Evolutionary conservation across 805 yeast species (phyloP).

Genomic region (Maudiozyma saulgeensis): DNA sequence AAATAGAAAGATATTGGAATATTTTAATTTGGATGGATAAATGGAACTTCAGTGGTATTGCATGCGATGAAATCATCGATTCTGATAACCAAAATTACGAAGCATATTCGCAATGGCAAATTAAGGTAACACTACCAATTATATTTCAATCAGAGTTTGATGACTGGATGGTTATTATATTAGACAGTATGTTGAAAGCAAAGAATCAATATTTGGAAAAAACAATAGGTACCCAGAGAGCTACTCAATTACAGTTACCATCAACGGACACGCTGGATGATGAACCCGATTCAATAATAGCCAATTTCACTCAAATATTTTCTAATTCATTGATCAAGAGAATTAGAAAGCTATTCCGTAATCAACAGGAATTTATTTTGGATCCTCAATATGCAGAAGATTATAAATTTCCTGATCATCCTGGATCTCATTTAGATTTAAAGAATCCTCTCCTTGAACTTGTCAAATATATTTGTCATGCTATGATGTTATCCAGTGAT

Average conservation of each 20-base stretch:
- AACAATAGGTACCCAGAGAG: slow-evolving; percentile 45
- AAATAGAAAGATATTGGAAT: slow-evolving; percentile 80
- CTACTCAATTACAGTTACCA: slow-evolving; percentile 55
- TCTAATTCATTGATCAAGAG: slow-evolving; percentile 59
- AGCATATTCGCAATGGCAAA: slow-evolving; percentile 65
- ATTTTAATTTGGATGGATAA: slow-evolving; percentile 91
- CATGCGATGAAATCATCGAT: slow-evolving; percentile 33
- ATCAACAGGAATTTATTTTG: slow-evolving; percentile 64
- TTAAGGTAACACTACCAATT: slow-evolving; percentile 61
- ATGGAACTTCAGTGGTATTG: slow-evolving; percentile 72
- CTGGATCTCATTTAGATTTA: slow-evolving; percentile 57
- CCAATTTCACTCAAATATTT: slow-evolving; percentile 47
- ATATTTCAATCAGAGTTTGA: slow-evolving; percentile 75
- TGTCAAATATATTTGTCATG: slow-evolving; percentile 65
- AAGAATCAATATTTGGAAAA: slow-evolving; percentile 32
- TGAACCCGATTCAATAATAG: slow-evolving; percentile 31
- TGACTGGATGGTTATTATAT: slow-evolving; percentile 72
- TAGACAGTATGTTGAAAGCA: slow-evolving; percentile 55
- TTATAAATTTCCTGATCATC: slow-evolving; percentile 63
- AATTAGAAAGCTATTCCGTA: slow-evolving; percentile 50
- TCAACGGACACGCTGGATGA: slow-evolving; percentile 28
- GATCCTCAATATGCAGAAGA: slow-evolving; percentile 54
- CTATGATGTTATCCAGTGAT: slow-evolving; percentile 54
- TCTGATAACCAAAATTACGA: slow-evolving; percentile 31
- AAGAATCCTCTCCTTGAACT: slow-evolving; percentile 72